phyloP scores from a whole-genome alignment of 2,329 filamentous ascomycete species.

The Pseudocercospora vitis region DNA sequence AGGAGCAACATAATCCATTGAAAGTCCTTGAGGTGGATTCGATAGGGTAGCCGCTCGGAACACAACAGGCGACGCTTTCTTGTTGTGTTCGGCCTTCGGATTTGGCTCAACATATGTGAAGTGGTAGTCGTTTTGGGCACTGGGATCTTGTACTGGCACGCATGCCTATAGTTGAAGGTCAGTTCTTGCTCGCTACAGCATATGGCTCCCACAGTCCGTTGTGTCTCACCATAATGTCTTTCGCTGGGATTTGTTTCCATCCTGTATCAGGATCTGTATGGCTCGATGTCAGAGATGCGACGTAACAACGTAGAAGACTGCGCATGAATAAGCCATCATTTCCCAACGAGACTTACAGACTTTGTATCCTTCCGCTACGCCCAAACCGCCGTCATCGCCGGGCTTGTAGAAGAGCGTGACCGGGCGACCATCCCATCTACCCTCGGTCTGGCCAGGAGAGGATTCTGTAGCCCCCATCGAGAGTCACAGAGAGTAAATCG shows the following conservation, averaged over 20 bases:
- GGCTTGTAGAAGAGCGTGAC: constrained; percentile 32
- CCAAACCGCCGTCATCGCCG: constrained; percentile 22
- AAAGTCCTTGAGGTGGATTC: constrained; percentile 28
- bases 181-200: no score
- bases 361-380: constrained; percentile 27
- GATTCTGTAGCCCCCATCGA: constrained; percentile 28
- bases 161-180: no score
- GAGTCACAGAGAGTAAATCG: not conserved
- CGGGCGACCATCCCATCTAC: constrained; percentile 30
- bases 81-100: constrained; percentile 20
- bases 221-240: constrained; percentile 33
- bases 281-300: not conserved
- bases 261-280: constrained; percentile 18
- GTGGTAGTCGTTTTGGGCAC: constrained; percentile 21
- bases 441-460: constrained; percentile 23
- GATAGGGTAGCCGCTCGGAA: constrained; percentile 28
- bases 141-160: constrained; percentile 18
- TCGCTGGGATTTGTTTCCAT: constrained; percentile 22
- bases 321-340: not conserved
- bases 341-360: constrained; percentile 22
- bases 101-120: constrained; percentile 30
- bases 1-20: constrained; percentile 23
- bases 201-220: no score
- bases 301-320: not conserved
- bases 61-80: constrained; percentile 22